phyloP scores from a whole-genome alignment of 129 eudicot species.

The Pulicaria dysenterica region DNA sequence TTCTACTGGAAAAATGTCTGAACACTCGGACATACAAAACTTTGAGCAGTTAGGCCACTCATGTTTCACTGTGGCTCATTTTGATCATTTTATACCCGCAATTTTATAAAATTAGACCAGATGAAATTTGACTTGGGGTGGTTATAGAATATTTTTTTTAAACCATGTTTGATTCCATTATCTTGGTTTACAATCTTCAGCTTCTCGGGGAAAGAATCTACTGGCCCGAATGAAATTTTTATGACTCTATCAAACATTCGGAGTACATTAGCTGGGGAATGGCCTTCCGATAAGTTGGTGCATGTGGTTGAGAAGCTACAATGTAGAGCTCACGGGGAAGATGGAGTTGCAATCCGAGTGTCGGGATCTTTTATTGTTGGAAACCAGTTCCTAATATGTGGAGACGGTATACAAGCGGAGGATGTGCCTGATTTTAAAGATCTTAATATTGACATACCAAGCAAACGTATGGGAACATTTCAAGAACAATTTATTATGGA shows the following conservation, averaged over 20 bases:
- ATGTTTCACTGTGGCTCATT: background rate
- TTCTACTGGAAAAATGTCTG: background rate
- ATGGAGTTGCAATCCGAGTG: constrained; percentile 89
- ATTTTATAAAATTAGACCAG: background rate
- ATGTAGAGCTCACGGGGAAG: constrained; percentile 83
- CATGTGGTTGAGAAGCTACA: constrained; percentile 95
- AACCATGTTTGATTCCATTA: constrained; percentile 12
- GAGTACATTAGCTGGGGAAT: constrained; percentile 80
- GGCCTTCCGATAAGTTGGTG: constrained; percentile 96
- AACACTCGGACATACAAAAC: background rate
- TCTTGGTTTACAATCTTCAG: constrained; percentile 37
- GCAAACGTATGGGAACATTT: constrained; percentile 84
- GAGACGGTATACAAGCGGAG: constrained; percentile 93
- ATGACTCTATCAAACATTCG: constrained; percentile 65
- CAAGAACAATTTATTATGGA: constrained; percentile 87
- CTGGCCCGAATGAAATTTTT: constrained; percentile 67
- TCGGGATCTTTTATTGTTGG: constrained; percentile 89
- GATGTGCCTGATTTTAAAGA: constrained; percentile 87
- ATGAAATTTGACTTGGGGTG: background rate
- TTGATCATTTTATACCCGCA: background rate
- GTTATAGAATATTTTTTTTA: background rate
- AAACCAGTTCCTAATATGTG: constrained; percentile 88
- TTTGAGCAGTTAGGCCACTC: background rate
- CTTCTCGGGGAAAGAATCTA: constrained; percentile 78
- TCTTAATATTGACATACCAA: constrained; percentile 70